phyloP scores from a whole-genome alignment of 129 eudicot genomes.

The Saussurea involucrata region DNA sequence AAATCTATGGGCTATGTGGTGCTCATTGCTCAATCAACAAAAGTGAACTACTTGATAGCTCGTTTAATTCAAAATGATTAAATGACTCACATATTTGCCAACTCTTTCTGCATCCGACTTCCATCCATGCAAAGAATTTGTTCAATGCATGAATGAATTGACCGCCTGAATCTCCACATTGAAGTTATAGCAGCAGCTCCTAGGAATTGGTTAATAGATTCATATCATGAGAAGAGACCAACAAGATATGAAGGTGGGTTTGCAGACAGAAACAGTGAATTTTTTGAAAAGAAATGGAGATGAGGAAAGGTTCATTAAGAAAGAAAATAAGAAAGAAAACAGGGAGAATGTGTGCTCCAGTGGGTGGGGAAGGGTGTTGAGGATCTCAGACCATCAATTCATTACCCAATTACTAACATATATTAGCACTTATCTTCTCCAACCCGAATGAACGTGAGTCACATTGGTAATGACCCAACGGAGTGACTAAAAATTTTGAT shows the following conservation, averaged over 20 bases:
- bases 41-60: neutral
- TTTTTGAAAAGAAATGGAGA: neutral
- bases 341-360: neutral
- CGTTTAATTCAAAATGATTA: neutral
- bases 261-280: neutral
- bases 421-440: neutral
- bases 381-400: neutral
- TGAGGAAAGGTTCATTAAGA: neutral
- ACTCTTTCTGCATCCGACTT: constrained; percentile 66
- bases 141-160: constrained; percentile 51
- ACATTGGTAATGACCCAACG: neutral
- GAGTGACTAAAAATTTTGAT: neutral
- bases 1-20: neutral
- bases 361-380: neutral
- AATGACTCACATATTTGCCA: constrained; percentile 65
- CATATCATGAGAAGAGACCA: neutral
- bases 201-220: constrained; percentile 12
- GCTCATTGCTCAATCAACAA: neutral
- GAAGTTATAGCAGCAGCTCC: constrained; percentile 62
- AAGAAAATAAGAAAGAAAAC: neutral
- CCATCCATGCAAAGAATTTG: constrained; percentile 75
- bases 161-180: constrained; percentile 45
- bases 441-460: neutral
- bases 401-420: neutral
- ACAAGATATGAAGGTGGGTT: neutral